These are phyloP conservation scores for Arthrinium phaeospermum DNA, from an alignment of 2,329 filamentous ascomycete species.

Conservation along the genomic window DNA sequence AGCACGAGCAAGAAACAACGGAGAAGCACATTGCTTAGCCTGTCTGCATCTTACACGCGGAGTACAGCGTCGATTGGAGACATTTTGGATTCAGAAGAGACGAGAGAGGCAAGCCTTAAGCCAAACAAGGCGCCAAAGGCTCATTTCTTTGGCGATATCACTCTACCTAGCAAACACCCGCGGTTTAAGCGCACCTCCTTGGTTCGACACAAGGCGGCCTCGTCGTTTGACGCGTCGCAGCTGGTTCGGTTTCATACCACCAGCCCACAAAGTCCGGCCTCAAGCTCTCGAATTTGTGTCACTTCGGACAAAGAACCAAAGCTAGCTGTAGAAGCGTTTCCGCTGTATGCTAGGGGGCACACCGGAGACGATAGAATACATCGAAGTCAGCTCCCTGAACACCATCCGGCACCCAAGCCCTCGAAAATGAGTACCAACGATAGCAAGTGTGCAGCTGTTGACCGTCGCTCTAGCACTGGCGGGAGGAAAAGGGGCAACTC, in stretches of 20 bases:
- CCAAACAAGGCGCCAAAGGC: conserved; percentile 21
- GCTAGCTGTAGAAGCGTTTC: neutral
- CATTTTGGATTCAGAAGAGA: neutral
- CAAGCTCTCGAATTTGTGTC: conserved; percentile 17
- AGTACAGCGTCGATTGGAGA: neutral
- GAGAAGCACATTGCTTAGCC: conserved; percentile 12
- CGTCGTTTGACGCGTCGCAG: conserved; percentile 34
- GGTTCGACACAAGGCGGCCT: conserved; percentile 34
- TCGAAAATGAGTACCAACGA: conserved; percentile 23
- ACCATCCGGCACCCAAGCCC: neutral
- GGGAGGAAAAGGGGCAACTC: conserved; percentile 23
- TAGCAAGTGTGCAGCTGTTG: conserved; percentile 1
- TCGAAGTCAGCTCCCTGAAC: neutral
- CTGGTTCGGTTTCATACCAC: conserved; percentile 25
- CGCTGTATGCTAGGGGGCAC: neutral
- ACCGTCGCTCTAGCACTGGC: neutral
- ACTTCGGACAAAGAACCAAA: neutral
- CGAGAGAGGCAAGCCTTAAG: neutral
- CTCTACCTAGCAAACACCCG: conserved; percentile 29
- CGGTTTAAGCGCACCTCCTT: conserved; percentile 36
- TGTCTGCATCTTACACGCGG: conserved; percentile 7
- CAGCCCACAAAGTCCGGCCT: conserved; percentile 1
- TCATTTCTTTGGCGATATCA: conserved; percentile 31
- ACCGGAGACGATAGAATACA: neutral
- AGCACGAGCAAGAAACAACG: neutral